Percentiles rank a stretch among this genome's conserved stretches.
These are phyloP conservation scores for Chrysanthemum seticuspe DNA, from an alignment of 129 eudicot species.

Conservation along the genomic window DNA sequence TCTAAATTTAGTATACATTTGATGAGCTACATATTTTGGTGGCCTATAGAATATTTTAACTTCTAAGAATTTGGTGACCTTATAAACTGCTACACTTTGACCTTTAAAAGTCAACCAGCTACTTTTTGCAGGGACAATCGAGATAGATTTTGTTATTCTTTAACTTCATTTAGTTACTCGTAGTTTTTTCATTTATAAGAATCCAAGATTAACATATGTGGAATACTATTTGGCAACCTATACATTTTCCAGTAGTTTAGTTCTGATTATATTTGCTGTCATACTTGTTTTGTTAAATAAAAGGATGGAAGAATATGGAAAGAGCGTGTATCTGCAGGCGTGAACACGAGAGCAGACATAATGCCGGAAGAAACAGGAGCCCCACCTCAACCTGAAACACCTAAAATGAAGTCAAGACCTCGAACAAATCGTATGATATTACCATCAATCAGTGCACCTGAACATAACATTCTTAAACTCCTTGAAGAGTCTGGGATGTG, in stretches of 20 bases:
- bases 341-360: constrained; percentile 41
- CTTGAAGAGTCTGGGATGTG: constrained; percentile 80
- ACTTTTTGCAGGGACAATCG: background rate
- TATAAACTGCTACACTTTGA: background rate
- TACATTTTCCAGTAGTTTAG: background rate
- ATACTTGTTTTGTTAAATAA: constrained; percentile 2
- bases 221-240: too few relatives aligned
- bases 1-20: too few relatives aligned
- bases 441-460: constrained; percentile 88
- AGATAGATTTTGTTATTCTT: too few relatives aligned
- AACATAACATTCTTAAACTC: constrained; percentile 71
- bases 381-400: constrained; percentile 41
- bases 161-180: background rate
- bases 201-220: background rate
- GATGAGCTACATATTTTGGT: too few relatives aligned
- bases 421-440: constrained; percentile 61
- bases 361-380: constrained; percentile 45
- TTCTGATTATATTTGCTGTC: background rate
- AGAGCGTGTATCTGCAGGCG: constrained; percentile 81
- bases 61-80: background rate
- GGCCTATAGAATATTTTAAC: too few relatives aligned
- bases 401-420: constrained; percentile 43
- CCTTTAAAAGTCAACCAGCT: background rate
- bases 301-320: constrained; percentile 98
- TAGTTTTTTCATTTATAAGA: background rate